A percentile compares a stretch with the other conserved stretches of the same genome.
Conservation (phyloP, 495 filamentous ascomycete species). For the Aspergillus sclerotioniger region DNA sequence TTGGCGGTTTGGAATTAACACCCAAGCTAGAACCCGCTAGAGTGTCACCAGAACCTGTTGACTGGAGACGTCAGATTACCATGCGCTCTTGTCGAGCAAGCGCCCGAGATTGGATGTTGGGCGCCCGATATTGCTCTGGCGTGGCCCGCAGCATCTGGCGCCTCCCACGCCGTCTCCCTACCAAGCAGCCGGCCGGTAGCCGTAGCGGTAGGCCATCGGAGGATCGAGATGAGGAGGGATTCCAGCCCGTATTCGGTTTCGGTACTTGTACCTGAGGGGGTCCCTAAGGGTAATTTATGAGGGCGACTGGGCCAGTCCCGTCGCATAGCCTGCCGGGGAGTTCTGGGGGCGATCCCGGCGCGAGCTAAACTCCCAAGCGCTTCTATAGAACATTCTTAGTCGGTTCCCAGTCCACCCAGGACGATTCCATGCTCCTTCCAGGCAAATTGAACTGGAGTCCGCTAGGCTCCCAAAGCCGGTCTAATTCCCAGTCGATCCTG, state of each 20-base stretch:
- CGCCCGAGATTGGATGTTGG: too few relatives aligned
- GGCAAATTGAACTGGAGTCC: slow-evolving; percentile 15
- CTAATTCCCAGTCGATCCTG: not conserved
- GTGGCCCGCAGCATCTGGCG: not conserved
- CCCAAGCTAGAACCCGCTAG: slow-evolving; percentile 29
- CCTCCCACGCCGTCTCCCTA: not conserved
- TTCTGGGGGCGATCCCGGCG: slow-evolving; percentile 12
- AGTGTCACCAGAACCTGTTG: slow-evolving; percentile 26
- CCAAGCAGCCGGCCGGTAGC: not conserved
- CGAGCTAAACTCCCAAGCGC: slow-evolving; percentile 11
- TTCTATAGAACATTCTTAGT: slow-evolving; percentile 25
- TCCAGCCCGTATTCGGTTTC: slow-evolving; percentile 3
- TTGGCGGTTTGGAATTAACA: slow-evolving; percentile 22
- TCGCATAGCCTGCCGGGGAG: slow-evolving; percentile 9
- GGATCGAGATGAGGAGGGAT: not conserved
- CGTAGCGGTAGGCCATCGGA: not conserved
- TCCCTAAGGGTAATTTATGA: not conserved
- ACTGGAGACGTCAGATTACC: slow-evolving; percentile 23
- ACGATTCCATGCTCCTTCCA: slow-evolving; percentile 5
- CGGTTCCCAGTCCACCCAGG: slow-evolving; percentile 7
- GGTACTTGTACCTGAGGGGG: not conserved
- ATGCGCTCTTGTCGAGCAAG: not conserved
- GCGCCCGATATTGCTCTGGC: not conserved
- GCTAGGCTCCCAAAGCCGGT: not conserved
- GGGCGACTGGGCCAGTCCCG: slow-evolving; percentile 1